Evolutionary conservation across 805 yeast species (phyloP).

Genomic region (Ogataea sp.): DNA sequence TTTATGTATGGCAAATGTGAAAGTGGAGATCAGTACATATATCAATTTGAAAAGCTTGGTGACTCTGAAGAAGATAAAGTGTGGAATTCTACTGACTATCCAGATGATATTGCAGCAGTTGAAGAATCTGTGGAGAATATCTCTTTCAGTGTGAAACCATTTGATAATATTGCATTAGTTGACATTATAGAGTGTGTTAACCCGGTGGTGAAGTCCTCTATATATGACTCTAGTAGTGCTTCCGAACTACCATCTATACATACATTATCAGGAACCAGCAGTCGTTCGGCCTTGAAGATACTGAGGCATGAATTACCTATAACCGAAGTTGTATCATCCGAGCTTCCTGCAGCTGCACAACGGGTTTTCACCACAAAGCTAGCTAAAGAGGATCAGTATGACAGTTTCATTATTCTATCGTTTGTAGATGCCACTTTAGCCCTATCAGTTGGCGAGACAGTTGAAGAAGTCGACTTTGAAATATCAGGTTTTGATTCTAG

Average conservation of each 20-base stretch:
- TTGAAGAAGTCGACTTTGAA: constrained; percentile 53
- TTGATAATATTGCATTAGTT: constrained; percentile 53
- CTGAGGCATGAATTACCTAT: constrained; percentile 52
- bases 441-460: constrained; percentile 69
- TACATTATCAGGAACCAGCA: constrained; percentile 33
- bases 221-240: constrained; percentile 25
- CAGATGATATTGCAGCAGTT: constrained; percentile 24
- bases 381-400: constrained; percentile 35
- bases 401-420: constrained; percentile 59
- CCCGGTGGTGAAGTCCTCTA: constrained; percentile 41
- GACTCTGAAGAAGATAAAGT: constrained; percentile 32
- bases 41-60: constrained; percentile 74
- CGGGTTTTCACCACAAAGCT: constrained; percentile 58
- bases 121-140: constrained; percentile 11
- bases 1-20: constrained; percentile 63
- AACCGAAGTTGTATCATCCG: constrained; percentile 62
- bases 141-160: constrained; percentile 24
- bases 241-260: constrained; percentile 32
- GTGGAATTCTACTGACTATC: constrained; percentile 26
- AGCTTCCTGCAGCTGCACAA: constrained; percentile 59
- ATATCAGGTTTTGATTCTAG: constrained; percentile 53
- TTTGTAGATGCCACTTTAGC: constrained; percentile 63
- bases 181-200: constrained; percentile 40
- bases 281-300: constrained; percentile 39
- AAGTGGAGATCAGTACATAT: constrained; percentile 54